Percentiles rank a stretch among this genome's conserved stretches.
Conservation (phyloP, 129 eudicot species). For the Heracleum sosnowskyi region DNA sequence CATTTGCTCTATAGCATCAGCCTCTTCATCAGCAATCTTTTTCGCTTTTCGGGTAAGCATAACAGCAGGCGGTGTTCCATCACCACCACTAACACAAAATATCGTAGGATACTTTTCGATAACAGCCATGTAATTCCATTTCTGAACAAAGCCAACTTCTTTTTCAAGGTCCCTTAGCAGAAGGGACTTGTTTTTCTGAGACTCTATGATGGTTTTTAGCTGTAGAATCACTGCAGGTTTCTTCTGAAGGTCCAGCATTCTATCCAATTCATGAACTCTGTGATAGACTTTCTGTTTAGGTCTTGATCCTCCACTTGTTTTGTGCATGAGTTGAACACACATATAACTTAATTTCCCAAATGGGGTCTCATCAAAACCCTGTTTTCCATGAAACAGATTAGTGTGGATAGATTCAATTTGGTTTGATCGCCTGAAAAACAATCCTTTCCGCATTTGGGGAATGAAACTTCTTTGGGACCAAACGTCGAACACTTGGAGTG, state of each 20-base stretch:
- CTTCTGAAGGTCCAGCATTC: conserved; percentile 69
- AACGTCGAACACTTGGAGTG: conserved; percentile 35
- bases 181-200: too few species aligned
- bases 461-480: background rate
- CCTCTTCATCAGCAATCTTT: conserved; percentile 52
- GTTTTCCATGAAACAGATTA: background rate
- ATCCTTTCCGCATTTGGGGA: background rate
- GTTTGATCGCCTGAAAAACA: background rate
- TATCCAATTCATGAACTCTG: conserved; percentile 73
- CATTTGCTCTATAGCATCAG: too few species aligned
- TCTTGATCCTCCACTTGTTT: conserved; percentile 57
- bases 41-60: conserved; percentile 47
- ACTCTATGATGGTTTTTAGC: too few species aligned
- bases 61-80: conserved; percentile 49
- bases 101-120: conserved; percentile 69
- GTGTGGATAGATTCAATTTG: background rate
- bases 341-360: conserved; percentile 5
- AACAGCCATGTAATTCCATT: too few species aligned
- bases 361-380: background rate
- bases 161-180: too few species aligned
- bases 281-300: conserved; percentile 74
- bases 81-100: conserved; percentile 57
- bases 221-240: too few species aligned
- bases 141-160: too few species aligned
- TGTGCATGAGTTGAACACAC: conserved; percentile 57